Conservation (phyloP, 106 monocot genomes). For the Cymbidium sinense region DNA sequence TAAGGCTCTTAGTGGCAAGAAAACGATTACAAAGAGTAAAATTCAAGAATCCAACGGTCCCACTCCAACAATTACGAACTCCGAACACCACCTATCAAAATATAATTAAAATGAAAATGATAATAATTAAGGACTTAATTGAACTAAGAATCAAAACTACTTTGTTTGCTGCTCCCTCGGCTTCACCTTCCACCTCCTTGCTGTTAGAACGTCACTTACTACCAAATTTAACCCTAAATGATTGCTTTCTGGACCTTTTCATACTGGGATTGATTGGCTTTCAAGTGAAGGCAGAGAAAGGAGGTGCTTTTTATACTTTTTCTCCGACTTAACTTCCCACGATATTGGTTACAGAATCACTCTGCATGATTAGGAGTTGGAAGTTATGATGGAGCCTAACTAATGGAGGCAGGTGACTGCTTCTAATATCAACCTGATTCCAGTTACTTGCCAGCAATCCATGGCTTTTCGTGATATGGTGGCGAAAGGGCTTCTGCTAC, state of each 20-base stretch:
- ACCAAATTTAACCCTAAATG: background rate
- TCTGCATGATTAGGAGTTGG: background rate
- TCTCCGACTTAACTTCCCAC: background rate
- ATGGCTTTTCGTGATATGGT: background rate
- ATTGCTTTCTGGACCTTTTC: background rate
- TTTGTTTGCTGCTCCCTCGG: background rate
- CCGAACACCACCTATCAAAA: background rate
- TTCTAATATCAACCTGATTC: background rate
- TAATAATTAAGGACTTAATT: background rate
- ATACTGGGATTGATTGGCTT: background rate
- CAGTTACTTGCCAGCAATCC: background rate
- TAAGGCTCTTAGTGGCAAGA: too few species aligned
- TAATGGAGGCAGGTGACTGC: background rate
- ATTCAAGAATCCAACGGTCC: background rate
- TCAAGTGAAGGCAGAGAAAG: background rate
- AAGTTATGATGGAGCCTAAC: too few species aligned
- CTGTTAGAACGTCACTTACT: background rate
- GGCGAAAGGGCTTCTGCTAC: background rate
- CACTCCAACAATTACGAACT: background rate
- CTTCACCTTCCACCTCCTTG: background rate
- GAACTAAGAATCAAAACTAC: background rate
- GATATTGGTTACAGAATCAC: background rate
- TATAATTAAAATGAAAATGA: background rate
- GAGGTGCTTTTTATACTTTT: too few species aligned
- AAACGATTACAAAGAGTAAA: background rate